Evolutionary conservation across 192 early-diverging fungal species (phyloP).

Genomic region (Podila minutissima): DNA sequence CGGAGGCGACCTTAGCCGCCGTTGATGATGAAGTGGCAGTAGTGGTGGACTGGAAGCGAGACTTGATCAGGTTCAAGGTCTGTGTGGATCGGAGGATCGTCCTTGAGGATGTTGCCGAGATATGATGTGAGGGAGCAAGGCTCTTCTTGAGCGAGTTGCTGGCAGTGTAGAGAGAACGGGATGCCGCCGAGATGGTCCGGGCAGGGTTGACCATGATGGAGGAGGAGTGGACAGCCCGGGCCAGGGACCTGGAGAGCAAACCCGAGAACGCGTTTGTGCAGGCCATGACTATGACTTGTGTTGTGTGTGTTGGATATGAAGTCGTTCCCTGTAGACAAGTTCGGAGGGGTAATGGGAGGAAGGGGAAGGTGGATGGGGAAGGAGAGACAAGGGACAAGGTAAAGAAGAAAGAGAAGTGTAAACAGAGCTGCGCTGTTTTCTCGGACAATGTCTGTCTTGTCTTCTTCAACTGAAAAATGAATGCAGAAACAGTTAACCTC

Average conservation of each 20-base stretch:
- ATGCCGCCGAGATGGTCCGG: not conserved
- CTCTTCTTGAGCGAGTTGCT: constrained; percentile 3
- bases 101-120: constrained; percentile 6
- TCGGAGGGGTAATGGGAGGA: not conserved
- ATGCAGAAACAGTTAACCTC: too few species aligned
- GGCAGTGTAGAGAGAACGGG: constrained; percentile 8
- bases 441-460: not conserved
- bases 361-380: not conserved
- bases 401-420: not conserved
- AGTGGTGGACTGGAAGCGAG: constrained; percentile 46
- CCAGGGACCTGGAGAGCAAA: constrained; percentile 32
- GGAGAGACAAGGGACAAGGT: not conserved
- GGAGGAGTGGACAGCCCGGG: constrained; percentile 24
- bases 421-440: not conserved
- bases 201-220: not conserved
- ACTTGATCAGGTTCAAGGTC: constrained; percentile 22
- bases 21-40: constrained; percentile 9
- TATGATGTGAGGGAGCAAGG: not conserved
- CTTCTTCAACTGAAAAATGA: too few species aligned
- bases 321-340: not conserved
- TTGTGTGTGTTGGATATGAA: not conserved
- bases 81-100: constrained; percentile 4
- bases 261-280: constrained; percentile 46
- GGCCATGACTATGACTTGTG: constrained; percentile 16
- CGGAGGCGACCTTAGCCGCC: constrained; percentile 1